Evolutionary conservation across 1,139 yeast species (phyloP).

Genomic region (Candida sp.): DNA sequence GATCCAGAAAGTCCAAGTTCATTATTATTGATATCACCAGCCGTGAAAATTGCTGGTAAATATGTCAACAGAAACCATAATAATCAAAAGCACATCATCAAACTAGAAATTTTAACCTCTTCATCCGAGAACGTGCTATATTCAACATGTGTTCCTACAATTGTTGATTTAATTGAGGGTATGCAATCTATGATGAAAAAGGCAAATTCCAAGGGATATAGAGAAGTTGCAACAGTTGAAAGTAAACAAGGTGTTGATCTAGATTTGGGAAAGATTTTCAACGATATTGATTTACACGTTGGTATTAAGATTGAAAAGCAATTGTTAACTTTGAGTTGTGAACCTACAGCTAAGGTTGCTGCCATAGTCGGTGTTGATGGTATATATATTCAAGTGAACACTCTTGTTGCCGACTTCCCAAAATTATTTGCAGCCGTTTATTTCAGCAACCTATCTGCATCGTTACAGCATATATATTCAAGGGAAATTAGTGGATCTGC

Average conservation of each 20-base stretch:
- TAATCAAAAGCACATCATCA: slow-evolving; percentile 40
- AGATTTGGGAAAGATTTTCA: slow-evolving; percentile 37
- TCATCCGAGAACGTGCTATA: slow-evolving; percentile 70
- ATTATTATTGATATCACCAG: slow-evolving; percentile 72
- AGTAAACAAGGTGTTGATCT: slow-evolving; percentile 13
- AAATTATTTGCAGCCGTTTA: slow-evolving; percentile 38
- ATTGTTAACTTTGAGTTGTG: slow-evolving; percentile 76
- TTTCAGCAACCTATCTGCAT: slow-evolving; percentile 55
- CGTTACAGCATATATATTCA: slow-evolving; percentile 87
- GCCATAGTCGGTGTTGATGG: slow-evolving; percentile 75
- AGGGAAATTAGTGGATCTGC: slow-evolving; percentile 83
- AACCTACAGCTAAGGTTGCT: slow-evolving; percentile 90
- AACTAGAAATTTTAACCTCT: slow-evolving; percentile 58
- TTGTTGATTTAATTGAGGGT: slow-evolving; percentile 54
- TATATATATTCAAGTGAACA: slow-evolving; percentile 54
- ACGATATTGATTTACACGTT: slow-evolving; percentile 60
- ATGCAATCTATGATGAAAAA: slow-evolving; percentile 36
- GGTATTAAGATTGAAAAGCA: slow-evolving; percentile 71
- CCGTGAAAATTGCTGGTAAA: slow-evolving; percentile 51
- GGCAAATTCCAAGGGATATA: slow-evolving; percentile 4
- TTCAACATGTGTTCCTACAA: slow-evolving; percentile 77
- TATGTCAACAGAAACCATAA: slow-evolving; percentile 25
- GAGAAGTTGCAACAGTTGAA: slow-evolving; percentile 5
- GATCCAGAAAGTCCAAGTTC: slow-evolving; percentile 48
- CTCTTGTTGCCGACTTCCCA: slow-evolving; percentile 30